Evolutionary conservation across 306 rosid genomes (phyloP).

Genomic region (Cicer cuneatum): DNA sequence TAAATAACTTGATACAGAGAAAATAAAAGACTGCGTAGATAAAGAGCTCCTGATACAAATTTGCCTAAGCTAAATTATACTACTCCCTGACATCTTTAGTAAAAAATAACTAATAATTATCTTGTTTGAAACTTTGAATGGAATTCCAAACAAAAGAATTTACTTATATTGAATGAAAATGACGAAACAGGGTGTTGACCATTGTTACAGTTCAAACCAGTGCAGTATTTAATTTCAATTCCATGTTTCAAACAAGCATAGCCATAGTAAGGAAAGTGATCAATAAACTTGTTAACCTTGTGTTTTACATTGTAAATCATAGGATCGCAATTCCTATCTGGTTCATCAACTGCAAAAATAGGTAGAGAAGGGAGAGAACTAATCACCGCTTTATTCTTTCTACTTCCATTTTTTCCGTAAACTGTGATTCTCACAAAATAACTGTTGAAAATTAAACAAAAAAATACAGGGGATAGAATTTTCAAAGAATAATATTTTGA

Average conservation of each 20-base stretch:
- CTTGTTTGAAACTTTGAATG: no score
- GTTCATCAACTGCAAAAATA: slow-evolving; percentile 25
- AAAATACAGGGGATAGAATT: slow-evolving; percentile 43
- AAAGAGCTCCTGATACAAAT: no score
- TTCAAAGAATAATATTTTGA: slow-evolving; percentile 2
- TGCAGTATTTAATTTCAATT: background rate
- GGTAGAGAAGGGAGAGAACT: background rate
- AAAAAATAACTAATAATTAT: no score
- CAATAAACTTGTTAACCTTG: background rate
- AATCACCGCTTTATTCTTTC: slow-evolving; percentile 43
- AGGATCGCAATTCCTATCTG: slow-evolving; percentile 7
- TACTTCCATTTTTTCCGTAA: slow-evolving; percentile 36
- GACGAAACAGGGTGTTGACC: background rate
- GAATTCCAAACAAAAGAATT: no score
- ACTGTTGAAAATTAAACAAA: slow-evolving; percentile 26
- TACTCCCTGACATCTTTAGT: no score
- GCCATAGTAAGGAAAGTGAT: background rate
- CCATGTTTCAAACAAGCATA: background rate
- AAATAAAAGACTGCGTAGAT: no score
- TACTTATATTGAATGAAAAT: no score
- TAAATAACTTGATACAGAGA: no score
- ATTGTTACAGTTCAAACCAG: background rate
- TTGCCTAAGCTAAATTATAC: no score
- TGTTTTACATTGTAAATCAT: background rate
- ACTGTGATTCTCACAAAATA: slow-evolving; percentile 49